These are phyloP conservation scores for Neurospora tetraspora DNA, from an alignment of 495 filamentous ascomycete species.

Conservation along the genomic window DNA sequence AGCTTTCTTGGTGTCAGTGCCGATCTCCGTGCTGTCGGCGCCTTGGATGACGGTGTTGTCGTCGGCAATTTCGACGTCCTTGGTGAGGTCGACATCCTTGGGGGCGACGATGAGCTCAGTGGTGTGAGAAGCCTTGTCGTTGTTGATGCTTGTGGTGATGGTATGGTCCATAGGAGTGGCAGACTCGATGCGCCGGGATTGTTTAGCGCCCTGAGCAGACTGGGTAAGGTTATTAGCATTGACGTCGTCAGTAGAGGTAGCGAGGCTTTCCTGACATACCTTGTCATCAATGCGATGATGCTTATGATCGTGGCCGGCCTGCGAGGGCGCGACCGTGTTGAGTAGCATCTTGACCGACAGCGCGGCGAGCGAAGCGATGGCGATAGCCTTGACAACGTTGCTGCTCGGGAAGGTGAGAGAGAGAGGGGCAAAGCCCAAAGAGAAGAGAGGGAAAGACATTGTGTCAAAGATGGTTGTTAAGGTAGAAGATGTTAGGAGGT, in stretches of 20 bases:
- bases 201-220: background rate
- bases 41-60: background rate
- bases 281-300: background rate
- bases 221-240: background rate
- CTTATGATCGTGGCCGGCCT: background rate
- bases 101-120: accelerated
- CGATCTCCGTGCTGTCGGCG: background rate
- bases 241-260: background rate
- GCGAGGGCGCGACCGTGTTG: background rate
- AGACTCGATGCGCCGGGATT: accelerated
- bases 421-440: background rate
- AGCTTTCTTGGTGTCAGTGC: background rate
- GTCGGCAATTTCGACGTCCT: background rate
- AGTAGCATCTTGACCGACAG: background rate
- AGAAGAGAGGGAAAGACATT: background rate
- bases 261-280: too few relatives aligned
- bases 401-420: background rate
- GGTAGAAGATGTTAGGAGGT: background rate
- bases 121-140: accelerated
- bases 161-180: accelerated
- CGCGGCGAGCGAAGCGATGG: background rate
- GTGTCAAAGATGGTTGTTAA: background rate
- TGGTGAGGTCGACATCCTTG: background rate
- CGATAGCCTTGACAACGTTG: background rate
- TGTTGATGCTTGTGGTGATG: background rate